Evolutionary conservation across 2,329 filamentous ascomycete genomes (phyloP), one percentile per base, ranked within the genome.

Genomic region (Chrysosporium queenslandicum): DNA sequence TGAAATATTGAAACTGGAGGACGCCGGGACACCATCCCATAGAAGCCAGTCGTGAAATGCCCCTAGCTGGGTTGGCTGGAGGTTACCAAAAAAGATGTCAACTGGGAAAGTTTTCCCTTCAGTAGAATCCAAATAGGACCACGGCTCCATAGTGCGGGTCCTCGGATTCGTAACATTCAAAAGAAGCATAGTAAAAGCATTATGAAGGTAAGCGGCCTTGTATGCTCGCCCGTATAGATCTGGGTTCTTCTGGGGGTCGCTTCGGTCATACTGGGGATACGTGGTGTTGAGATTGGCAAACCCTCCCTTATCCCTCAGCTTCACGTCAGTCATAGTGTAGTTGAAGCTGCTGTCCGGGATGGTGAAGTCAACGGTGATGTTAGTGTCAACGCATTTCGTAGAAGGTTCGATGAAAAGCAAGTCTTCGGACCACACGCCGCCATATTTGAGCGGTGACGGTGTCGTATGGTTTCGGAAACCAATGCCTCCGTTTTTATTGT

Each of bases 331-430:
- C 0, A 58, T 25, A 18, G 18, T 54, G 8, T 2, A 14, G 5
- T 59, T 41, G 5, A 36, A 42, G 1, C 42, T 52, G 5, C 43
- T 58, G 1, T 50, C 40, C 2, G 58, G 55, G 8, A 71, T 64
- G 8, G 54, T 57, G 50, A 70, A 74, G 29, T 74, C 70, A 3
- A 76, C 48, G 0, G 72, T 73, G 5, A 64, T 32, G 51, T 65
- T 65, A 1, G 65, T 69, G 47, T 71, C 61, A 4, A 75, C 70
- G 53, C 74, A 76, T 4, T 61, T 58, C 0, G 71, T 70, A 21
- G 71, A 67, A 0, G 74, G 74, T 54, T 74, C 68, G 9, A 76
- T 55, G 56, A 74, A 77, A 0, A 77, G 65, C 4, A 77, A 43
- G 50, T 77, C 73, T 52, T 78, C 74, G 0, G 63, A 61, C 74